Evolutionary conservation across 768 basidiomycete species (phyloP).

Genomic region (Macrolepiota fuliginosa): DNA sequence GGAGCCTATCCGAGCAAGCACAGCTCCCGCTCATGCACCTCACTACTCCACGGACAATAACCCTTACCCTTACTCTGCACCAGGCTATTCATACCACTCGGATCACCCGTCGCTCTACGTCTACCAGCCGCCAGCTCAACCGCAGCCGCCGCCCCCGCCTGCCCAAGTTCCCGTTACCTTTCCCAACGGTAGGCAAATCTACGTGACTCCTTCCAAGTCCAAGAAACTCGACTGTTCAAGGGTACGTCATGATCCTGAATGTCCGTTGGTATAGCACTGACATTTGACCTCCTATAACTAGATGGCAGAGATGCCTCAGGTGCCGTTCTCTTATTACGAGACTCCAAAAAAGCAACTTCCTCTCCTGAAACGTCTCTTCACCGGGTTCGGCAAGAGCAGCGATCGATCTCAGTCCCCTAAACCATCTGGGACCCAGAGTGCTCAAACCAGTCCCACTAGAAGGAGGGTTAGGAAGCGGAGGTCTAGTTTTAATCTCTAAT

Average conservation of each 20-base stretch:
- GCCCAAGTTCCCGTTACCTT: neutral
- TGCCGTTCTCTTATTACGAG: constrained; percentile 15
- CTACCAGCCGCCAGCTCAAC: neutral
- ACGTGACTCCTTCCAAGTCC: constrained; percentile 2
- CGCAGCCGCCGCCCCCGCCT: neutral
- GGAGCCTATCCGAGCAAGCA: constrained; percentile 15
- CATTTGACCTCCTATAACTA: constrained; percentile 6
- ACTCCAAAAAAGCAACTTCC: constrained; percentile 14
- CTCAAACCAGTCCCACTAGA: neutral
- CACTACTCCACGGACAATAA: constrained; percentile 4
- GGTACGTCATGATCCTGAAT: neutral
- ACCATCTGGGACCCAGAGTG: neutral
- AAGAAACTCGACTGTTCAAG: constrained; percentile 7
- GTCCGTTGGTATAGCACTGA: neutral
- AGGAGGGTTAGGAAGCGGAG: neutral
- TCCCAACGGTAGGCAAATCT: neutral
- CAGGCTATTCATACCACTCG: neutral
- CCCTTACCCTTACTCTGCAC: neutral
- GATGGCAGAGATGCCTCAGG: constrained; percentile 13
- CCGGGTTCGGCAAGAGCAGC: constrained; percentile 15
- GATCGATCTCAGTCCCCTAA: constrained; percentile 4
- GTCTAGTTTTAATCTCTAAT: constrained; percentile 5
- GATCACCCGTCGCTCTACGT: neutral
- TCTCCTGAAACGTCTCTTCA: constrained; percentile 19
- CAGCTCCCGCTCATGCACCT: constrained; percentile 11